phyloP scores from a whole-genome alignment of 495 filamentous ascomycete species.

The Paragyromitra xinjiangensis region DNA sequence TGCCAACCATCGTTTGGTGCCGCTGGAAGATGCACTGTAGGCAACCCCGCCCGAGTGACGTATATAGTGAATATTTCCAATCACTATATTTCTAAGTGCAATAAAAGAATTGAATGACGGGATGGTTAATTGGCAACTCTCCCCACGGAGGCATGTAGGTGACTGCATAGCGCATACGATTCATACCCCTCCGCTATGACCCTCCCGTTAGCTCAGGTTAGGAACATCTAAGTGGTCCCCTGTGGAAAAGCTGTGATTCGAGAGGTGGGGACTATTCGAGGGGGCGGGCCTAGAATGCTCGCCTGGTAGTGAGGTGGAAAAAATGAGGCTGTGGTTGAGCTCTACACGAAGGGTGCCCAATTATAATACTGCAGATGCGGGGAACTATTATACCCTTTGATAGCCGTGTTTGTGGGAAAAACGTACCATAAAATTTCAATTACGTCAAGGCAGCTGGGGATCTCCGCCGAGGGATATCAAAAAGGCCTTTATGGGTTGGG shows the following conservation, averaged over 20 bases:
- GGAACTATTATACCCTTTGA: not conserved
- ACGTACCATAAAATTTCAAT: not conserved
- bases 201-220: not conserved
- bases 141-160: not conserved
- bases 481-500: not conserved
- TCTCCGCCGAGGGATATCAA: not conserved
- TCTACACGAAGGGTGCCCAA: not conserved
- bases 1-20: not conserved
- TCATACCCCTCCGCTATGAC: not conserved
- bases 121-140: not conserved
- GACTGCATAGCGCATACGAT: not conserved
- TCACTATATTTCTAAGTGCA: not conserved
- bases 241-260: not conserved
- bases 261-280: not conserved
- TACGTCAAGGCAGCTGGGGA: not conserved
- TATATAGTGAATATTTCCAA: not conserved
- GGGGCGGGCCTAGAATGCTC: not conserved
- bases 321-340: not conserved
- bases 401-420: not conserved
- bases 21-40: not conserved
- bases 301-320: not conserved
- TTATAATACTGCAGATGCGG: not conserved
- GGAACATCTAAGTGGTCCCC: not conserved
- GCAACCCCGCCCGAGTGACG: not conserved
- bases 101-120: not conserved